Percentiles rank a stretch among this genome's conserved stretches.
Conservation (phyloP, 805 yeast species). For the Lipomyces orientalis region DNA sequence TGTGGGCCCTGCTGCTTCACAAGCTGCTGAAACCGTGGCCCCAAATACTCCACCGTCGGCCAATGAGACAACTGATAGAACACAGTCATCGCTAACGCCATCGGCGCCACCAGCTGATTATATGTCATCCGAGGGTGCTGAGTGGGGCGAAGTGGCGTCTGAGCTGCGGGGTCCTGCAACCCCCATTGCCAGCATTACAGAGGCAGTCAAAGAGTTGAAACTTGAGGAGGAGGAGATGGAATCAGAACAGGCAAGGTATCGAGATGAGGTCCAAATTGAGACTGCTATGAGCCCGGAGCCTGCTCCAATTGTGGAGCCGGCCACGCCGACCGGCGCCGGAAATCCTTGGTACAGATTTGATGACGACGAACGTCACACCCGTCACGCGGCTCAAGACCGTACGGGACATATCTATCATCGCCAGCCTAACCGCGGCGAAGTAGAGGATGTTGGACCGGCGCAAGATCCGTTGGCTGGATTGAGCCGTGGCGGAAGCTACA, state of each 20-base stretch:
- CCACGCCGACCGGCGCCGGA: background rate
- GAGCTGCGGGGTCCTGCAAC: conserved; percentile 12
- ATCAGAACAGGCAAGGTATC: conserved; percentile 6
- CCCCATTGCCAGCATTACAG: conserved; percentile 6
- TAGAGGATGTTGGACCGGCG: conserved; percentile 26
- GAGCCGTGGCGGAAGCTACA: conserved; percentile 16
- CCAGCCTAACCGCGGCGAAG: conserved; percentile 15
- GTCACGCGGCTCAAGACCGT: conserved; percentile 21
- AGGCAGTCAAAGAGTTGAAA: conserved; percentile 21
- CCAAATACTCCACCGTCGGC: background rate
- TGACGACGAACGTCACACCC: conserved; percentile 14
- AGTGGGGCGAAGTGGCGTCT: conserved; percentile 28
- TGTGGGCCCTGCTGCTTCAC: background rate
- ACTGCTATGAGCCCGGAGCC: conserved; percentile 11
- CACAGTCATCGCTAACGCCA: background rate
- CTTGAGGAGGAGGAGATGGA: conserved; percentile 23
- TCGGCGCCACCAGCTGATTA: conserved; percentile 9
- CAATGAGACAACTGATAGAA: background rate
- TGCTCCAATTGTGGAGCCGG: background rate
- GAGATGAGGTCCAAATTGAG: conserved; percentile 15
- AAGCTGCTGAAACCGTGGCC: background rate
- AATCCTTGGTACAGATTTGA: conserved; percentile 22
- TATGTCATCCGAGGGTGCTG: conserved; percentile 8
- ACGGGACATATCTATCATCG: conserved; percentile 24
- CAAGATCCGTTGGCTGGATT: conserved; percentile 28